Evolutionary conservation across 164 flowering plant species (phyloP), one percentile per base, ranked within the genome.

Genomic region (Umbilicus rupestris): DNA sequence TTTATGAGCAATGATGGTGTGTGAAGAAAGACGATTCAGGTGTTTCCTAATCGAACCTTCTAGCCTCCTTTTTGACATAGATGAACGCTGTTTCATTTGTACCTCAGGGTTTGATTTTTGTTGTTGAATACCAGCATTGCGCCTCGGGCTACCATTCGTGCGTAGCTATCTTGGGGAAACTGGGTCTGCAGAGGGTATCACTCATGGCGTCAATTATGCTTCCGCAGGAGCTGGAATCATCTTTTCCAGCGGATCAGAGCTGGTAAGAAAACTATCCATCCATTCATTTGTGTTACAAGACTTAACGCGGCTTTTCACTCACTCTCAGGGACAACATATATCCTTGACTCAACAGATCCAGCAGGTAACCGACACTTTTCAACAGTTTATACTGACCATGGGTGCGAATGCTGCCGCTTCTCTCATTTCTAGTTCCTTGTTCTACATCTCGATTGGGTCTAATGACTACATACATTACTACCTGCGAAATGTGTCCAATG

Each of bases 221-320:
- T 89, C 98, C 52, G 96, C 97, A 24, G 94, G 84, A 59, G 92
- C 96, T 67, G 98, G 98, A 68, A 83, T 93, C 45, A 81, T 90
- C 42, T 85, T 83, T 76, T 73, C 91, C 3, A 93, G 96, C 57
- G 97, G 95, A 0, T 84, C 96, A 9, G 97, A 90, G 73, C 72
- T 93, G 88, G 98, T 93, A 83, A 17, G 33, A 55, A 26, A 55
- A 14, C 8, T 3, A 12, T 28, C 31, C 29, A 22, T 49, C n/a
- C 30, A 33, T 35, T 62, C 39, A 0, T 33, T 62, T 62, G 8
- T 62, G 62, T 26, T 14, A 14, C 24, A 8, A 58, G 15, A 30
- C 19, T 28, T 9, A 2, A 19, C 29, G 7, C 19, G 29, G 15
- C 16, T 19, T 41, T 68, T 62, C 17, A 31, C 19, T 29, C 9